phyloP scores from a whole-genome alignment of 805 yeast species.

The Zygotorulaspora florentina region DNA sequence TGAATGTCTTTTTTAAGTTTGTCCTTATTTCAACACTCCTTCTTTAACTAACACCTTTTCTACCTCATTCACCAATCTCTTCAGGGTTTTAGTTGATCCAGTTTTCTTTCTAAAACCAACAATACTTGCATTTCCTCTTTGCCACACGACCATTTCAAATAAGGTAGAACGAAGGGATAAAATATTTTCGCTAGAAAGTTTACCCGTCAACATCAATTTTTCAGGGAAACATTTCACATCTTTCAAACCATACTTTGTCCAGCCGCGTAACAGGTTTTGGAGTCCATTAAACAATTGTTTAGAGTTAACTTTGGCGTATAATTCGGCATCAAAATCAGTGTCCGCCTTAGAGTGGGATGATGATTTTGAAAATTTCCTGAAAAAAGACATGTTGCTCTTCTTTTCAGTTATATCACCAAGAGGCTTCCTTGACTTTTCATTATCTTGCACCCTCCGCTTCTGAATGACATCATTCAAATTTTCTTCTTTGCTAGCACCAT shows the following conservation, averaged over 20 bases:
- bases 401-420: slow-evolving; percentile 21
- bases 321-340: slow-evolving; percentile 17
- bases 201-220: slow-evolving; percentile 50
- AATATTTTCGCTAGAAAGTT: slow-evolving; percentile 56
- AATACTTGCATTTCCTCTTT: slow-evolving; percentile 47
- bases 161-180: slow-evolving; percentile 60
- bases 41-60: slow-evolving; percentile 63
- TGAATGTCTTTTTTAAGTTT: not conserved
- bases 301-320: slow-evolving; percentile 34
- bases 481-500: not conserved
- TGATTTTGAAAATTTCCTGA: slow-evolving; percentile 34
- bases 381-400: slow-evolving; percentile 29
- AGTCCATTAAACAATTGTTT: slow-evolving; percentile 63
- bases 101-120: slow-evolving; percentile 57
- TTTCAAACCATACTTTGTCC: slow-evolving; percentile 69
- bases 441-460: slow-evolving; percentile 13
- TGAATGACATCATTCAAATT: slow-evolving; percentile 15
- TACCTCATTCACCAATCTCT: slow-evolving; percentile 56
- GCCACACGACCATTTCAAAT: slow-evolving; percentile 50
- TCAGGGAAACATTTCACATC: slow-evolving; percentile 46
- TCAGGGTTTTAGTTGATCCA: slow-evolving; percentile 62
- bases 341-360: slow-evolving; percentile 11
- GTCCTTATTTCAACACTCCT: slow-evolving; percentile 40
- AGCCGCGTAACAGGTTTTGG: slow-evolving; percentile 55
- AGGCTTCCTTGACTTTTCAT: slow-evolving; percentile 11